Evolutionary conservation across 2,329 filamentous ascomycete genomes (phyloP), one percentile per base, ranked within the genome.

Genomic region (Penicillium concentricum): DNA sequence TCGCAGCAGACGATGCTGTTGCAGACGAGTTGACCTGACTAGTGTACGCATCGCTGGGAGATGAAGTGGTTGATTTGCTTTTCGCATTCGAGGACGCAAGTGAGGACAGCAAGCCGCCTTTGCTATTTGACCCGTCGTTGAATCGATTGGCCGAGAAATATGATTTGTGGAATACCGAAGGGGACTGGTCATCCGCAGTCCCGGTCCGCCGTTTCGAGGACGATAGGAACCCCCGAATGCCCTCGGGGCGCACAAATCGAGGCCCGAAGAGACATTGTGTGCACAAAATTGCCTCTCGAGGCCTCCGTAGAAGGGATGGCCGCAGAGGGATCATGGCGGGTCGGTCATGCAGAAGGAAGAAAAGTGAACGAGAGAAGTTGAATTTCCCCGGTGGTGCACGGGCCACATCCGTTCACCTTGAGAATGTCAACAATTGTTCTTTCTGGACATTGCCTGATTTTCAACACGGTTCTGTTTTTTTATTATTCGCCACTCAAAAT

Each of bases 121-220:
- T 71, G 3, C 48, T 54, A 2, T 59, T 50, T 10, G 64, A 43
- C 6, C 56, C 50, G 42, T 64, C 66, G 4, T 61, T 61, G 0
- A 66, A 52, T 22, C 67, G 62, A 64, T 75, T 70, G 12, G 72
- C 65, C n/a, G 72, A 75, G 54, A 77, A 77, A 61, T 76, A 77
- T 22, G 73, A 64, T 60, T 72, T 74, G 38, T 74, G 66, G 13
- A 76, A 57, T 12, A 66, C 52, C 12, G 67, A 67, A 18, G 67
- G 47, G 6, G 66, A 57, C 46, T 68, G 67, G 28, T 64, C 58
- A 46, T 67, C 67, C 45, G 69, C 61, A 57, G 65, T 61, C 43
- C 67, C 66, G 30, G 67, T 73, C 41, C 64, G 69, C 38, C 70
- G 62, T 52, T 67, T 61, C 35, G 69, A 65, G 16, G 72, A 71